Conservation (phyloP, 139 green algal species). For the Chlamydomonas sp. region DNA sequence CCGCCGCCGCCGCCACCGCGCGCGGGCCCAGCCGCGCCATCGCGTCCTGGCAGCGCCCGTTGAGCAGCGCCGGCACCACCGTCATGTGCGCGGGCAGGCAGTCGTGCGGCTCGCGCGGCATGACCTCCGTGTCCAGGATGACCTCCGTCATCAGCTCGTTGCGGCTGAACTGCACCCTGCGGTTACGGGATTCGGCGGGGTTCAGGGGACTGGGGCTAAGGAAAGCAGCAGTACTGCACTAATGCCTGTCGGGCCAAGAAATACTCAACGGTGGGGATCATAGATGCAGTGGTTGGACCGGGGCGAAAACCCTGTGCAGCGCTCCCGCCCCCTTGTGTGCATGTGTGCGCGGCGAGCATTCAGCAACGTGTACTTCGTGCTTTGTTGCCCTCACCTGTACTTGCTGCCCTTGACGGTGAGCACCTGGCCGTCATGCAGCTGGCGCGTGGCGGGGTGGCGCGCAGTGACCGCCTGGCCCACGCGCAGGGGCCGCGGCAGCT, state of each 20-base stretch:
- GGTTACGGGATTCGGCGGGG: neutral
- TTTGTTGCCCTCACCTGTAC: slow-evolving; percentile 76
- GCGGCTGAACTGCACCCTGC: slow-evolving; percentile 87
- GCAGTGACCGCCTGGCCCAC: slow-evolving; percentile 89
- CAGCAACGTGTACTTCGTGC: too few species aligned
- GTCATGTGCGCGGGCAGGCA: slow-evolving; percentile 44
- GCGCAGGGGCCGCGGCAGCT: slow-evolving; percentile 71
- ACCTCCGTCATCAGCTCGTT: slow-evolving; percentile 88
- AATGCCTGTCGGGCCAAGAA: too few species aligned
- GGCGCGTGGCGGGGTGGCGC: slow-evolving; percentile 79
- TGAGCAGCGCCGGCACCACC: slow-evolving; percentile 13
- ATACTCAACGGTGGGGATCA: too few species aligned
- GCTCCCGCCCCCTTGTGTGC: neutral
- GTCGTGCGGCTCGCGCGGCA: slow-evolving; percentile 68
- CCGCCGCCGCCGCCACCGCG: neutral
- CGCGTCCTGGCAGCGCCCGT: slow-evolving; percentile 24
- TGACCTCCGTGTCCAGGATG: slow-evolving; percentile 79
- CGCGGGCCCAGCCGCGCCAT: neutral
- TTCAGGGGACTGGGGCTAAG: neutral
- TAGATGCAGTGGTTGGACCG: too few species aligned
- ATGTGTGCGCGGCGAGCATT: neutral
- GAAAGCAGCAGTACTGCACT: neutral
- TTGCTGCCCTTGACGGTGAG: slow-evolving; percentile 80
- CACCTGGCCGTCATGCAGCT: slow-evolving; percentile 86
- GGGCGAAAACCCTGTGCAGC: neutral